A percentile compares a stretch with the other conserved stretches of the same genome.
Conservation (phyloP, 2,329 filamentous ascomycete genomes). For the Aspergillus caelatus region DNA sequence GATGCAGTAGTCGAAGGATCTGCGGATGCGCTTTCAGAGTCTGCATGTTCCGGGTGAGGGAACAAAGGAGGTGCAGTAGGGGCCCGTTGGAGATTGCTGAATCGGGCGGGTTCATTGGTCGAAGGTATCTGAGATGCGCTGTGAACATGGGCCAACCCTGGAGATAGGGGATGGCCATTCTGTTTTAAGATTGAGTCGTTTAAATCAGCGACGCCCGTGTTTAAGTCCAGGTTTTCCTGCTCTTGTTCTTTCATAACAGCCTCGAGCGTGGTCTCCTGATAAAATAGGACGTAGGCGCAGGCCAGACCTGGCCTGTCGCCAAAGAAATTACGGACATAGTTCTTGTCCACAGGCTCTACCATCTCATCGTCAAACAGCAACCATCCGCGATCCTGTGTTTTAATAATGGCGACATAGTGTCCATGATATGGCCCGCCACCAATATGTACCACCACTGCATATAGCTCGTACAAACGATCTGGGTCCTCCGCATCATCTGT, state of each 20-base stretch:
- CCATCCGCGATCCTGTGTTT: slow-evolving; percentile 95
- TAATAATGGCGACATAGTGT: slow-evolving; percentile 97
- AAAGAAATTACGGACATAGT: slow-evolving; percentile 96
- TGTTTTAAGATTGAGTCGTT: slow-evolving; percentile 32
- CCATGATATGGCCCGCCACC: slow-evolving; percentile 96
- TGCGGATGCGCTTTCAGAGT: slow-evolving; percentile 25
- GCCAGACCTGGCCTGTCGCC: slow-evolving; percentile 88
- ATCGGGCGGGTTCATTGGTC: slow-evolving; percentile 38
- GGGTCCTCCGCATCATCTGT: slow-evolving; percentile 93
- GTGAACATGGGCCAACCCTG: slow-evolving; percentile 42
- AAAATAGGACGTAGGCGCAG: slow-evolving; percentile 96
- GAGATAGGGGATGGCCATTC: slow-evolving; percentile 35
- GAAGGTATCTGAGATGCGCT: slow-evolving; percentile 40
- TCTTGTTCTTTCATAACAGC: slow-evolving; percentile 78
- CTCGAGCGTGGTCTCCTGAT: slow-evolving; percentile 82
- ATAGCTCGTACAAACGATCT: slow-evolving; percentile 92
- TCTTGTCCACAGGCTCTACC: slow-evolving; percentile 96
- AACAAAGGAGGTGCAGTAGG: slow-evolving; percentile 54
- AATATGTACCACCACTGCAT: slow-evolving; percentile 96
- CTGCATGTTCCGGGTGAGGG: slow-evolving; percentile 37
- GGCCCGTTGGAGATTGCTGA: slow-evolving; percentile 36
- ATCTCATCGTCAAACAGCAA: slow-evolving; percentile 96
- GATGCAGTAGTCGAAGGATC: slow-evolving; percentile 20
- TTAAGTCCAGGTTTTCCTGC: slow-evolving; percentile 63
- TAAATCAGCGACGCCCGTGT: slow-evolving; percentile 52